Base-by-base conservation (phyloP, 2,329 filamentous ascomycete species). In the Juglanconis sp. region DNA sequence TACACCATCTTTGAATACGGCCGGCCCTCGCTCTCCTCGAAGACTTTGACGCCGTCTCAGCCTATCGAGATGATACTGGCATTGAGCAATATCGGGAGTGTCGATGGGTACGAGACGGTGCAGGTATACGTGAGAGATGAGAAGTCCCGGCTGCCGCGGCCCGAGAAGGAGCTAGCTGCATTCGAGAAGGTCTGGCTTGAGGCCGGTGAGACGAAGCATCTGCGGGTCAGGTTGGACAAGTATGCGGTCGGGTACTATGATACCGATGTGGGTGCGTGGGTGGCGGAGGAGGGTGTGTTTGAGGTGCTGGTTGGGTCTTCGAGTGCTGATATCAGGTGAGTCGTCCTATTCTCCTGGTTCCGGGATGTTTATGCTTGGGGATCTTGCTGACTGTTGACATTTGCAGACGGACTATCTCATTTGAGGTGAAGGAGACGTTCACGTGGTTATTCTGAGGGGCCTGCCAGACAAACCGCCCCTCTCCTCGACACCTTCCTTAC, bases 1-100 rank as follows among this genome's bases (percentile, higher is more conserved):
- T 92, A 92, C 71, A 91, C 88, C 0, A 81, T 76, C 0, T 92
- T 92, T 69, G 78, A 81, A 51, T 88, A 90, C 68, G 84, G 85
- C 13, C 75, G 78, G 1, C 80, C 86, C 0, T 79, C 79, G 3
- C 77, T 87, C 56, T 79, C 74, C 66, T 67, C 70, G 2, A 71
- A 72, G 56, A 70, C 75, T 1, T 69, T 83, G 58, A 66, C 72
- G 42, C 67, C 77, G 47, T 65, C 76, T 59, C 73, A 66, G 53
- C 73, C 68, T 1, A 73, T 81, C 59, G 78, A 79, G 55, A 71
- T 82, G 42, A 75, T 77, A 24, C 73, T 83, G 60, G 79, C 75
- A 3, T 67, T 83, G 58, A 80, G 75, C 66, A 83, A 90, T 69
- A 81, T 80, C 0, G 88, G 88, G 3, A 64, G 68, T 0, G 71